A percentile compares a stretch with the other conserved stretches of the same genome.
Conservation (phyloP, 345 rosid species). For the Eucalyptus leucophloia region DNA sequence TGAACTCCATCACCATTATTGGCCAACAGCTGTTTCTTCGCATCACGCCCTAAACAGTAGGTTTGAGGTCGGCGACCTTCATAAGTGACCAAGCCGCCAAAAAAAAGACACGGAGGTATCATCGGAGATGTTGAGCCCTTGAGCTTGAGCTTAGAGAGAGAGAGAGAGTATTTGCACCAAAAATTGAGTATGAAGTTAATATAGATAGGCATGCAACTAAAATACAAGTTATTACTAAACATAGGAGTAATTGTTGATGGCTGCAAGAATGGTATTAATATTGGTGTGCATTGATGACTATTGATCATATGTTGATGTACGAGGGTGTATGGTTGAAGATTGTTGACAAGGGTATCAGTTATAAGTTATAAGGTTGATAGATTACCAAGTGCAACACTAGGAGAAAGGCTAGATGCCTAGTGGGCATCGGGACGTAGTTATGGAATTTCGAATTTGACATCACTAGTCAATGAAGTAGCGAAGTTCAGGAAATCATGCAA, state of each 20-base stretch:
- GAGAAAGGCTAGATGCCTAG: neutral
- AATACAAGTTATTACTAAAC: too few relatives aligned
- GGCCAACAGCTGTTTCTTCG: neutral
- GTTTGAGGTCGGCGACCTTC: neutral
- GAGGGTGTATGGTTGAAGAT: rapidly evolving
- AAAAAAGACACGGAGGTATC: neutral
- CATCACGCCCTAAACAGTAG: neutral
- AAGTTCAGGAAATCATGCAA: neutral
- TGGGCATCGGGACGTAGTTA: neutral
- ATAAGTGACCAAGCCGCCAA: neutral
- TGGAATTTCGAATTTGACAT: rapidly evolving
- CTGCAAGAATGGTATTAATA: neutral
- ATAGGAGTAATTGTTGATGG: rapidly evolving
- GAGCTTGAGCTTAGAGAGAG: neutral
- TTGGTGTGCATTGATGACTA: neutral
- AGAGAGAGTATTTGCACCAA: neutral
- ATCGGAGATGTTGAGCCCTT: neutral
- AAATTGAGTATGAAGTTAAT: too few relatives aligned
- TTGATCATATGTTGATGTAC: rapidly evolving
- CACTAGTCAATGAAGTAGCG: neutral
- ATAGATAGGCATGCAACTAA: rapidly evolving
- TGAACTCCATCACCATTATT: neutral
- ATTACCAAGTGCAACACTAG: neutral
- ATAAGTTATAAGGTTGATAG: neutral
- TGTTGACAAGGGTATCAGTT: neutral